Percentiles rank a stretch among this genome's conserved stretches.
phyloP scores from a whole-genome alignment of 352 stramenopile species.

The Phytopythium helicoides region DNA sequence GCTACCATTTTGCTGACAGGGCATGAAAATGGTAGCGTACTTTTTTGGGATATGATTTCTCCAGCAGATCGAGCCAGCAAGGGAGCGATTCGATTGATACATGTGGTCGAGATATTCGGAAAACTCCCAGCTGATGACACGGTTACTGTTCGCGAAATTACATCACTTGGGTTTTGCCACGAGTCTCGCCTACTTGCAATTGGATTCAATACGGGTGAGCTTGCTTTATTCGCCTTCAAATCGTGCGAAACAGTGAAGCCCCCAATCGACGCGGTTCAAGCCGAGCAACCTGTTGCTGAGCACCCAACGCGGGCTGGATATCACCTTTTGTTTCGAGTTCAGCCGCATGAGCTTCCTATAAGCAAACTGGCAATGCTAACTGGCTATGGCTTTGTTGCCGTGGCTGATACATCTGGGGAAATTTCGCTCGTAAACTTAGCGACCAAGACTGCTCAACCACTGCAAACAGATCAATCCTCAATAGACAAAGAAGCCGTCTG shows the following conservation, averaged over 20 bases:
- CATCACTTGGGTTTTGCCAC: conserved; percentile 45
- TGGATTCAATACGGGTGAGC: conserved; percentile 53
- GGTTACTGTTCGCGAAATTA: conserved; percentile 19
- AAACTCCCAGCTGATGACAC: background rate
- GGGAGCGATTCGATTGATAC: conserved; percentile 50
- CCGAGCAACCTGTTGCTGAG: no score
- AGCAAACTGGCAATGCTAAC: conserved; percentile 44
- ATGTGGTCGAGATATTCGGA: conserved; percentile 36
- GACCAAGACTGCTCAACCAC: conserved; percentile 48
- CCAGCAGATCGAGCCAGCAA: conserved; percentile 49
- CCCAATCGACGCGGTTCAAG: background rate
- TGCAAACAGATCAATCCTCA: conserved; percentile 52
- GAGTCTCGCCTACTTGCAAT: conserved; percentile 42
- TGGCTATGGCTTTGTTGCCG: conserved; percentile 43
- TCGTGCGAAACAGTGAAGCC: conserved; percentile 7
- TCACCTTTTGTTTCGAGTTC: conserved; percentile 35
- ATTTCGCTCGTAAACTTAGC: conserved; percentile 55
- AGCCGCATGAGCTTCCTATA: conserved; percentile 63
- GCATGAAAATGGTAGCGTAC: conserved; percentile 47
- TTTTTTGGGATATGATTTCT: conserved; percentile 63
- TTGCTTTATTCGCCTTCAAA: conserved; percentile 51
- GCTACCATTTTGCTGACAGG: conserved; percentile 55
- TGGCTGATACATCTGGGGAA: conserved; percentile 55
- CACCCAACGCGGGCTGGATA: background rate
- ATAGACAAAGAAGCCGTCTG: conserved; percentile 37